Conservation (phyloP, 768 basidiomycete genomes). For the Lentinula edodes region DNA sequence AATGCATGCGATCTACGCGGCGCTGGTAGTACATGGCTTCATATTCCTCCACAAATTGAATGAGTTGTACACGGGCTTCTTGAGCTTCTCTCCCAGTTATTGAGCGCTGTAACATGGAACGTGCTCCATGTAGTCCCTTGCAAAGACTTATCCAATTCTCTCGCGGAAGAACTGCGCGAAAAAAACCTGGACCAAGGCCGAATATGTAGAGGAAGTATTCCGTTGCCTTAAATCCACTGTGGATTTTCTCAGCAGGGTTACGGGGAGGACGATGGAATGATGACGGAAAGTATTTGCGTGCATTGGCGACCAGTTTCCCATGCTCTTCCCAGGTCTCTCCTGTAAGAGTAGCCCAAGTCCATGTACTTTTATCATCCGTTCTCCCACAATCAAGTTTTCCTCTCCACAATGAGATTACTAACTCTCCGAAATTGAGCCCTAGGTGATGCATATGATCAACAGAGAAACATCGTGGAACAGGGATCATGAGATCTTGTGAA, state of each 20-base stretch:
- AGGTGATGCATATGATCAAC: slow-evolving; percentile 39
- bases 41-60: slow-evolving; percentile 21
- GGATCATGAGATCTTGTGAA: slow-evolving; percentile 10
- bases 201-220: slow-evolving; percentile 22
- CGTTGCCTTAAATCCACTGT: slow-evolving; percentile 24
- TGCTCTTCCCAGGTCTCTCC: slow-evolving; percentile 15
- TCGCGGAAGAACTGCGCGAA: slow-evolving; percentile 13
- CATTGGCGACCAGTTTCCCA: slow-evolving; percentile 15
- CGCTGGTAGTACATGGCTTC: slow-evolving; percentile 22
- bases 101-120: slow-evolving; percentile 14
- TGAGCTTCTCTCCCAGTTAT: slow-evolving; percentile 12
- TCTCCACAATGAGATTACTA: slow-evolving; percentile 18
- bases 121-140: slow-evolving; percentile 17
- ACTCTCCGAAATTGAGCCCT: slow-evolving; percentile 18
- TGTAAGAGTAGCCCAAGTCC: slow-evolving; percentile 17
- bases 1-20: slow-evolving; percentile 19
- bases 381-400: slow-evolving; percentile 14
- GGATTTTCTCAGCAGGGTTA: slow-evolving; percentile 25
- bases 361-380: slow-evolving; percentile 11
- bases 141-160: slow-evolving; percentile 20
- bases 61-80: slow-evolving; percentile 11
- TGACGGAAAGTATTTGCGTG: slow-evolving; percentile 14
- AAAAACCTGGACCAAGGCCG: slow-evolving; percentile 20
- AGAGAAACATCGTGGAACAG: slow-evolving; percentile 27
- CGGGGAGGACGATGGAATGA: slow-evolving; percentile 24